Evolutionary conservation across 2,329 filamentous ascomycete species (phyloP).

Genomic region (Pyrenochaeta sp.): DNA sequence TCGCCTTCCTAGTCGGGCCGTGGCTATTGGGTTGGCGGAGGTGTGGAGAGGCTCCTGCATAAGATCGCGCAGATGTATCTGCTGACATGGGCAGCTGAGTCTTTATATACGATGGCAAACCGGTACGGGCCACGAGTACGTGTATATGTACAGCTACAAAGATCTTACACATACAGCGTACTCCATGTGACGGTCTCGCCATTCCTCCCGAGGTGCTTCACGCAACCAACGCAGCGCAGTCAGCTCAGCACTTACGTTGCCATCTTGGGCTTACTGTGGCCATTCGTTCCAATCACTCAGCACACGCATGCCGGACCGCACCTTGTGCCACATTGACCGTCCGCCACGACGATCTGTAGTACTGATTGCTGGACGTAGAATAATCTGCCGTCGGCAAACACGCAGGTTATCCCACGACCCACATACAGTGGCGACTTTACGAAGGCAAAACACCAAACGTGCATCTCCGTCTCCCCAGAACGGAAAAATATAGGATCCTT

Average conservation of each 20-base stretch:
- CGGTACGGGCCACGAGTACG: constrained; percentile 3
- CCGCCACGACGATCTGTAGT: constrained; percentile 11
- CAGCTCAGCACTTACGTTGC: constrained; percentile 16
- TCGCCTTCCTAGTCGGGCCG: constrained; percentile 16
- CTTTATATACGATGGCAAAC: constrained; percentile 6
- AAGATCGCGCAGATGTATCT: constrained; percentile 21
- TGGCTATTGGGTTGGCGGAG: constrained; percentile 23
- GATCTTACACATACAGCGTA: constrained; percentile 5
- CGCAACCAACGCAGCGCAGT: constrained; percentile 6
- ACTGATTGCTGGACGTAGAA: background rate
- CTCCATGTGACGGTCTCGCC: constrained; percentile 3
- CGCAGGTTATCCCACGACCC: background rate
- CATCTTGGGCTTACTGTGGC: constrained; percentile 31
- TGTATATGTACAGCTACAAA: constrained; percentile 6
- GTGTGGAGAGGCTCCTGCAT: constrained; percentile 28
- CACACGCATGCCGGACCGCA: constrained; percentile 15
- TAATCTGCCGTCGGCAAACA: constrained; percentile 4
- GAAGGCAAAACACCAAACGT: constrained; percentile 5
- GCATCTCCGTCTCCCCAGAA: constrained; percentile 11
- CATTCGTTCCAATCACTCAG: constrained; percentile 14
- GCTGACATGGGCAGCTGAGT: constrained; percentile 38
- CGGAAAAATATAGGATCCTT: constrained; percentile 2
- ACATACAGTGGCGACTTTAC: background rate
- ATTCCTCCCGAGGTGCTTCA: background rate
- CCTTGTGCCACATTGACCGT: constrained; percentile 15